Evolutionary conservation across 2,329 filamentous ascomycete genomes (phyloP).

Genomic region (Trichothecium roseum): DNA sequence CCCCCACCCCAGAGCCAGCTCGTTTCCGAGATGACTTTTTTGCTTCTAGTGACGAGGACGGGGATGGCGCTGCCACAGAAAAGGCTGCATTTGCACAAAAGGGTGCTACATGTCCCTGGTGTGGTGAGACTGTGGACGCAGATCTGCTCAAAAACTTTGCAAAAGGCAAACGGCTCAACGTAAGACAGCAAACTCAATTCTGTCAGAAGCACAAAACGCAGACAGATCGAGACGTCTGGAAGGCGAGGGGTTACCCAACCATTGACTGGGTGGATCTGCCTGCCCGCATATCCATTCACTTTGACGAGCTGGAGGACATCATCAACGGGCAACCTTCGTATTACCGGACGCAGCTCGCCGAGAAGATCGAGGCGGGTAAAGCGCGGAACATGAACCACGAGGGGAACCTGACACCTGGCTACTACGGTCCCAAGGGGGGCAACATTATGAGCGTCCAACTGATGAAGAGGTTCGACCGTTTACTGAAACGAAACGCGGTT

Average conservation of each 20-base stretch:
- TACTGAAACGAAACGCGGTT: conserved; percentile 51
- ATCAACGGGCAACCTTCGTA: conserved; percentile 50
- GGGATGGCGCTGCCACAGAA: conserved; percentile 3
- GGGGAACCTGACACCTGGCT: conserved; percentile 58
- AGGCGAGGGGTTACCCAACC: conserved; percentile 50
- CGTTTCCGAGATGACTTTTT: neutral
- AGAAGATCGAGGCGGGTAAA: conserved; percentile 44
- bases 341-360: conserved; percentile 47
- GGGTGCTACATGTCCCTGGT: conserved; percentile 50
- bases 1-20: too few relatives aligned
- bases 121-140: conserved; percentile 46
- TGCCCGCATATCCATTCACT: conserved; percentile 45
- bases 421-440: conserved; percentile 71
- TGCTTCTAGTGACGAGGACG: conserved; percentile 1
- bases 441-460: conserved; percentile 62
- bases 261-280: conserved; percentile 60
- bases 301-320: conserved; percentile 44
- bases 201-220: conserved; percentile 52
- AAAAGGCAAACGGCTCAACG: conserved; percentile 35
- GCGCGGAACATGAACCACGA: conserved; percentile 50
- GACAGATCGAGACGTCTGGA: conserved; percentile 38
- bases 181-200: conserved; percentile 51
- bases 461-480: conserved; percentile 45
- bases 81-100: conserved; percentile 1
- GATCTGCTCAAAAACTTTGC: conserved; percentile 43